A percentile compares a stretch with the other conserved stretches of the same genome.
Conservation (phyloP, 768 basidiomycete species). For the Mycena rosella region DNA sequence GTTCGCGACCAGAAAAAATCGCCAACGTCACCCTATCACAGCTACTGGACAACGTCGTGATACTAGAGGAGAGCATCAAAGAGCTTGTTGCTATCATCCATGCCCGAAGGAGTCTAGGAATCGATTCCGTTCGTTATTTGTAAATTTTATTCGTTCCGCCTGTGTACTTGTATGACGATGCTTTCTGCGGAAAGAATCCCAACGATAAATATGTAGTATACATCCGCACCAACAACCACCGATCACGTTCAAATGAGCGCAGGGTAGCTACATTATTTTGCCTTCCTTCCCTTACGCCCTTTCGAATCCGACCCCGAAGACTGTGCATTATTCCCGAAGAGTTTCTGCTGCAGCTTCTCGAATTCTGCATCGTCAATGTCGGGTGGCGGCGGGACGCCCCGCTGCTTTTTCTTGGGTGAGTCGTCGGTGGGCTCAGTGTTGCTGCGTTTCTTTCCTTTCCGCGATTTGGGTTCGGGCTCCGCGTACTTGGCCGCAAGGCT, state of each 20-base stretch:
- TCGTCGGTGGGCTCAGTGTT: constrained; percentile 57
- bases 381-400: constrained; percentile 56
- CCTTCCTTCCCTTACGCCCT: constrained; percentile 51
- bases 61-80: constrained; percentile 95
- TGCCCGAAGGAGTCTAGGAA: constrained; percentile 85
- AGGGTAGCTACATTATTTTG: constrained; percentile 42
- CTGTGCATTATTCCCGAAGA: constrained; percentile 62
- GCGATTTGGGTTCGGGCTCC: constrained; percentile 59
- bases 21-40: constrained; percentile 80
- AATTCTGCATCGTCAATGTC: constrained; percentile 79
- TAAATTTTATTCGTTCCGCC: constrained; percentile 48
- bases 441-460: constrained; percentile 67
- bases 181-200: constrained; percentile 3
- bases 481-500: constrained; percentile 80
- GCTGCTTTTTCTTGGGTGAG: constrained; percentile 65
- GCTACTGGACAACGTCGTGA: constrained; percentile 93
- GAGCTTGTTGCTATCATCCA: constrained; percentile 90
- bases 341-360: constrained; percentile 67
- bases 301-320: constrained; percentile 43
- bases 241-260: not conserved
- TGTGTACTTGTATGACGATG: constrained; percentile 34
- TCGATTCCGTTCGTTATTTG: constrained; percentile 84
- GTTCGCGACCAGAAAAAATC: constrained; percentile 44
- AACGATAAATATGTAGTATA: constrained; percentile 30
- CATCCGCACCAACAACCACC: not conserved